Evolutionary conservation across 495 filamentous ascomycete species (phyloP), one percentile per base, ranked within the genome.

Genomic region (Peziza echinospora): DNA sequence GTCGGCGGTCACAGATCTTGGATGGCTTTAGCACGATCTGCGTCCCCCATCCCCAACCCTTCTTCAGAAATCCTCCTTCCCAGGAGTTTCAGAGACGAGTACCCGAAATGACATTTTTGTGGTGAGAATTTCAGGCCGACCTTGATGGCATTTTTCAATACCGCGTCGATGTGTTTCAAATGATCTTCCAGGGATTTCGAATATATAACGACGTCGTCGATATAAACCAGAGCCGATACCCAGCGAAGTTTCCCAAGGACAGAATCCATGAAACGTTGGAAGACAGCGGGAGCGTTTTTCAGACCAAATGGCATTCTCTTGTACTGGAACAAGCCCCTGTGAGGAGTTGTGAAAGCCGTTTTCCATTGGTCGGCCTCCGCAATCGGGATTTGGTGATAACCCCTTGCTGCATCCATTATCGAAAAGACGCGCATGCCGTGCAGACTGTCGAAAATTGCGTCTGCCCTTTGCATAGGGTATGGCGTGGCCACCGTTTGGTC

Each of bases 261-360:
- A 2, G 10, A 21, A 21, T 49, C 47, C 47, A 49, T 49, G 24
- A 49, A 28, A 2, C 47, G 24, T 21, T 49, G 47, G 19, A 49
- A 49, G 3, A 30, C 6, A 0, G 41, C 41, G 6, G 47, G 47
- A 16, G 47, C 40, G 41, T 49, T 49, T 21, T 42, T 42, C 8
- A 42, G 40, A 7, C 40, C 19, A 42, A 42, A 42, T 11, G 40
- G 40, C 19, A 42, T 11, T 10, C 40, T 7, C 19, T 42, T 42
- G 40, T 11, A 42, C 7, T 21, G 40, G 19, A 11, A 42, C 19
- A 42, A 42, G 9, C 40, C 40, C 19, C 19, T 42, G 40, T 42
- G 40, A 21, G 10, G 8, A n/a, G n/a, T 42, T 6, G 19, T 42
- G 19, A 42, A 42, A 7, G 9, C 40, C 19, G 40, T 42, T 17